Percentiles rank a stretch among this genome's conserved stretches.
Conservation (phyloP, 306 rosid species). For the Rubus idaeus region DNA sequence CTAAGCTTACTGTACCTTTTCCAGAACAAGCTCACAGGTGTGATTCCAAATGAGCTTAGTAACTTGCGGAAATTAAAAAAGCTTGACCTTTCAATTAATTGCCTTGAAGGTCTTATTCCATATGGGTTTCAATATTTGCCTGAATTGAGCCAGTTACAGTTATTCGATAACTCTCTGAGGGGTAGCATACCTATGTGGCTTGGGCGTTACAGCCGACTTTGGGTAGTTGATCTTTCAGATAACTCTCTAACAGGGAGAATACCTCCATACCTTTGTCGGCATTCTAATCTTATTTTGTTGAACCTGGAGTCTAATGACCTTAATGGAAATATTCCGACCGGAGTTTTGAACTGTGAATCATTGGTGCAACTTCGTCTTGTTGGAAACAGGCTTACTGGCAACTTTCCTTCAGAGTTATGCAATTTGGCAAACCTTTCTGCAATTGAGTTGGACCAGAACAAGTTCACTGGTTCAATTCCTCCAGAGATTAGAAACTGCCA, state of each 20-base stretch:
- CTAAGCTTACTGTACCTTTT: slow-evolving; percentile 74
- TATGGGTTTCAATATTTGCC: slow-evolving; percentile 61
- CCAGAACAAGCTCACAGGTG: slow-evolving; percentile 81
- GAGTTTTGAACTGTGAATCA: slow-evolving; percentile 57
- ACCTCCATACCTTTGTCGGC: slow-evolving; percentile 72
- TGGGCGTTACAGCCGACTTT: slow-evolving; percentile 64
- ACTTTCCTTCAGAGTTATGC: slow-evolving; percentile 77
- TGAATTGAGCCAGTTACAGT: slow-evolving; percentile 70
- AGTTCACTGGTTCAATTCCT: slow-evolving; percentile 76
- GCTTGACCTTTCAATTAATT: slow-evolving; percentile 90
- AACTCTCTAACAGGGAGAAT: slow-evolving; percentile 67
- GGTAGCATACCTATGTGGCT: slow-evolving; percentile 74
- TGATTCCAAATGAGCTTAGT: slow-evolving; percentile 71
- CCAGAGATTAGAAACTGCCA: slow-evolving; percentile 56
- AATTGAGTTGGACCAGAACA: slow-evolving; percentile 72
- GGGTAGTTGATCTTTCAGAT: slow-evolving; percentile 94
- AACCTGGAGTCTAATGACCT: slow-evolving; percentile 65
- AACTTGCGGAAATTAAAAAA: slow-evolving; percentile 56
- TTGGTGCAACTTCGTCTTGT: slow-evolving; percentile 65
- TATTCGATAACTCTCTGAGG: slow-evolving; percentile 67
- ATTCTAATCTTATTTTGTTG: slow-evolving; percentile 61
- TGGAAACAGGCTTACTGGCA: slow-evolving; percentile 70
- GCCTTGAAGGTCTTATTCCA: slow-evolving; percentile 76
- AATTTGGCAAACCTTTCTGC: slow-evolving; percentile 67
- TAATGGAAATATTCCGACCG: slow-evolving; percentile 65